A percentile compares a stretch with the other conserved stretches of the same genome.
phyloP scores from a whole-genome alignment of 192 early-diverging fungal species.

The Phycomyces nitens region DNA sequence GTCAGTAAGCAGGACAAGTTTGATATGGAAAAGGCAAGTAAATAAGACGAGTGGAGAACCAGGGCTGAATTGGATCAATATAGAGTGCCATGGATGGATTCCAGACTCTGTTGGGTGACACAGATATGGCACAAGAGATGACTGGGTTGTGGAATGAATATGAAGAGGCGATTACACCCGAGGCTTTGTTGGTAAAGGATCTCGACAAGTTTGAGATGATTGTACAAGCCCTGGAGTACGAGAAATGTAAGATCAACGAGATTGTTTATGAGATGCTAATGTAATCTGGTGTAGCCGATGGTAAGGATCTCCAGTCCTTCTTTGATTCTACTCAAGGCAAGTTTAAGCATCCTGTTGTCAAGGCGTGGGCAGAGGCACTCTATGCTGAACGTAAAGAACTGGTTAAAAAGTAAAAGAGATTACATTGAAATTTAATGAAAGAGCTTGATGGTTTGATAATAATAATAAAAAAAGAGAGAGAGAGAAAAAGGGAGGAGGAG shows the following conservation, averaged over 20 bases:
- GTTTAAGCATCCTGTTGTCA: conserved; percentile 80
- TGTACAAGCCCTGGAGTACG: conserved; percentile 88
- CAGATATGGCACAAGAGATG: conserved; percentile 67
- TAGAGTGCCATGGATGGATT: conserved; percentile 65
- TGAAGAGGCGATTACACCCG: conserved; percentile 66
- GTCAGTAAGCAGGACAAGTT: conserved; percentile 78
- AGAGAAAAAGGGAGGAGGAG: neutral
- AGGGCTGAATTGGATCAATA: too few relatives aligned
- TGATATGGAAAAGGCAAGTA: conserved; percentile 56
- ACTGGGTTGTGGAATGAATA: conserved; percentile 80
- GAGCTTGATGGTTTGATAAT: too few relatives aligned
- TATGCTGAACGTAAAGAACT: conserved; percentile 47
- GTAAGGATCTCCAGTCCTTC: conserved; percentile 66
- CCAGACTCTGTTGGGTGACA: conserved; percentile 50
- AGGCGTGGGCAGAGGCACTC: conserved; percentile 80
- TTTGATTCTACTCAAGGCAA: conserved; percentile 78
- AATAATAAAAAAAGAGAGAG: neutral
- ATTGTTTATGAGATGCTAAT: neutral
- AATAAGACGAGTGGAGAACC: too few relatives aligned
- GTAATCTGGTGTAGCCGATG: conserved; percentile 41
- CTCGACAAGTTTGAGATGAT: conserved; percentile 98
- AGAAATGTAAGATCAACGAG: conserved; percentile 53
- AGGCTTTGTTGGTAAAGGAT: conserved; percentile 84
- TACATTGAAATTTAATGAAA: too few relatives aligned
- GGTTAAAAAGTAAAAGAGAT: neutral